These are phyloP conservation scores for Tetraselmis striata DNA, from an alignment of 139 green algal genomes.

Conservation along the genomic window DNA sequence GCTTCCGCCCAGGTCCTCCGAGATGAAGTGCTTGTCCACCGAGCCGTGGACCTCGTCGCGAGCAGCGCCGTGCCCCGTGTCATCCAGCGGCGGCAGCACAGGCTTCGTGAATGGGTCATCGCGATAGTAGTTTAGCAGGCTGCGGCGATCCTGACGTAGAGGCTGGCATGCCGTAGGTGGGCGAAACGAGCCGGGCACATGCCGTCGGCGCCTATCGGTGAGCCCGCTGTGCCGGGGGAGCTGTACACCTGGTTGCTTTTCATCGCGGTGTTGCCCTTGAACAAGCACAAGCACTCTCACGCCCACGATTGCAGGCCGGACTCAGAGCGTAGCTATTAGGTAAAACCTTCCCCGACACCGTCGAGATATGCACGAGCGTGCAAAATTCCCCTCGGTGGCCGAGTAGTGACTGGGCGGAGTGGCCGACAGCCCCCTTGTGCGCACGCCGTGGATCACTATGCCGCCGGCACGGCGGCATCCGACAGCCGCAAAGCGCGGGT, in stretches of 20 bases:
- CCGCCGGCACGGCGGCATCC: no score
- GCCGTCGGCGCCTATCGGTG: not conserved
- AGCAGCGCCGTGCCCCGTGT: not conserved
- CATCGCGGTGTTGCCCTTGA: not conserved
- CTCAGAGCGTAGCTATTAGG: no score
- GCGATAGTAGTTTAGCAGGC: not conserved
- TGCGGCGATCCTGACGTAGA: not conserved
- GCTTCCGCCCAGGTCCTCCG: not conserved
- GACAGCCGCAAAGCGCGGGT: no score
- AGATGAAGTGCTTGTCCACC: not conserved
- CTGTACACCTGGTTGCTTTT: not conserved
- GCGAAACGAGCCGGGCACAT: not conserved
- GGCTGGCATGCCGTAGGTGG: not conserved
- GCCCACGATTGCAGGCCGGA: no score
- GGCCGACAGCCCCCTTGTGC: no score
- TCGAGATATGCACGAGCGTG: no score
- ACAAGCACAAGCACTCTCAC: no score
- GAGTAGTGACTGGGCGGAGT: no score
- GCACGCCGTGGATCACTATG: no score
- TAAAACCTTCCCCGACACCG: no score
- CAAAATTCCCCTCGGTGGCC: no score
- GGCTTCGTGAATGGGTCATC: no score
- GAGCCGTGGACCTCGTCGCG: not conserved
- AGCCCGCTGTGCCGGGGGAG: not conserved
- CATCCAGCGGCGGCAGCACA: not conserved